Evolutionary conservation across 257 asterid genomes (phyloP).

Genomic region (Mitragyna speciosa): DNA sequence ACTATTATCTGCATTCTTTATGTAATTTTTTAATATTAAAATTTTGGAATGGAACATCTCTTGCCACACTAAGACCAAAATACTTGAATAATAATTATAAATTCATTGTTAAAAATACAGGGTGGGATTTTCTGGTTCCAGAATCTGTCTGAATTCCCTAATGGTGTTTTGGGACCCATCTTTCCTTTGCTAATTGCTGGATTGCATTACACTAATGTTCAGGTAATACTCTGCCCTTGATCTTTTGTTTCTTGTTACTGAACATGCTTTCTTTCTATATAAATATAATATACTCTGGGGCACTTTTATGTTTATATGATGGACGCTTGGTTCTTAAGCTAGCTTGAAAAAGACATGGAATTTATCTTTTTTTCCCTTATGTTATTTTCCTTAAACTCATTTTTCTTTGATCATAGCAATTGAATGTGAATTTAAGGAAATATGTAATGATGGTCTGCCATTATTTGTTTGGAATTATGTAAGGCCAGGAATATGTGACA

Average conservation of each 20-base stretch:
- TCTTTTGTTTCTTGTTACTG: not conserved
- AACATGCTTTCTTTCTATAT: not conserved
- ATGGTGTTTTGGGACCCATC: conserved; percentile 69
- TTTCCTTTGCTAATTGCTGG: conserved; percentile 71
- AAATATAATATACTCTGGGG: not conserved
- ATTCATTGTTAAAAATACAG: conserved; percentile 42
- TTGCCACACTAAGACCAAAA: not conserved
- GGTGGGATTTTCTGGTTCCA: conserved; percentile 93
- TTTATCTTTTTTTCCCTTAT: not conserved
- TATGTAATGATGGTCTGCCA: not conserved
- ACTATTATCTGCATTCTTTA: not conserved
- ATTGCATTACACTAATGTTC: conserved; percentile 67
- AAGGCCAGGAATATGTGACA: not conserved
- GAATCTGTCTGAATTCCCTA: conserved; percentile 74
- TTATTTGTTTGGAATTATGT: not conserved
- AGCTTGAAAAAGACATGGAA: not conserved
- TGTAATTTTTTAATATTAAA: not conserved
- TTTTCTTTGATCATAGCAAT: no score
- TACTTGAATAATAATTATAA: conserved; percentile 2
- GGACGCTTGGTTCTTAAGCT: not conserved
- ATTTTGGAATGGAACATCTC: not conserved
- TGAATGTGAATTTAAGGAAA: not conserved
- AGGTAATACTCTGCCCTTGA: conserved; percentile 43
- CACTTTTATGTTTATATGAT: conserved; percentile 1
- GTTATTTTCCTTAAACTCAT: not conserved